A percentile compares a stretch with the other conserved stretches of the same genome.
Conservation (phyloP, 2,329 filamentous ascomycete species). For the Calcarisporium arbuscula region DNA sequence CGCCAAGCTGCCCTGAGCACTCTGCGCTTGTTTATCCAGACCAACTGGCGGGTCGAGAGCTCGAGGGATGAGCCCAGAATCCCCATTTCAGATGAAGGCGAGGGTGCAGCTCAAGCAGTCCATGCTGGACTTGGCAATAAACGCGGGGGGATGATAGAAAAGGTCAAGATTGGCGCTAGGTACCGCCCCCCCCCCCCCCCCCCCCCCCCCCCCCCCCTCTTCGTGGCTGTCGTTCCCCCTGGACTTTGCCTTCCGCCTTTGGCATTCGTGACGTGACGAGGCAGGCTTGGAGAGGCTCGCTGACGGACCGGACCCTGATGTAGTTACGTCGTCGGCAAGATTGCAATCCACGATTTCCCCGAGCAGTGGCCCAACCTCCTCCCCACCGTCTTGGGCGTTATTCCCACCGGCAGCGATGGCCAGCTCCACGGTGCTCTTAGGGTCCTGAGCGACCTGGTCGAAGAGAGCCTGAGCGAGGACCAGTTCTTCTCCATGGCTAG, state of each 20-base stretch:
- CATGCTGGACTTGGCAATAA: constrained; percentile 72
- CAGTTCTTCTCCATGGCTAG: constrained; percentile 89
- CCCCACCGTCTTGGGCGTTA: constrained; percentile 69
- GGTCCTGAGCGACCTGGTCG: constrained; percentile 82
- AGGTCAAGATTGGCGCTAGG: constrained; percentile 84
- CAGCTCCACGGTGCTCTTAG: constrained; percentile 86
- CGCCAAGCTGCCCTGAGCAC: constrained; percentile 77
- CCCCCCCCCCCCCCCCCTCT: background rate
- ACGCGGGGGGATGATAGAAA: constrained; percentile 68
- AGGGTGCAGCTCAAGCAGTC: constrained; percentile 68
- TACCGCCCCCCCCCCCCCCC: constrained; percentile 34
- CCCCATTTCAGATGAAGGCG: constrained; percentile 63
- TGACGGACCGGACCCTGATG: constrained; percentile 8
- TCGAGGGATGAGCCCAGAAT: constrained; percentile 59
- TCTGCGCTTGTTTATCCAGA: constrained; percentile 76
- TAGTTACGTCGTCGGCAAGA: constrained; percentile 79
- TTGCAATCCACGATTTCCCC: constrained; percentile 87
- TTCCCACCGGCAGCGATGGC: constrained; percentile 67
- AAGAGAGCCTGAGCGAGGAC: constrained; percentile 87
- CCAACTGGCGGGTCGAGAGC: constrained; percentile 73
- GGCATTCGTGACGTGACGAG: background rate
- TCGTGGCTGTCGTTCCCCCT: background rate
- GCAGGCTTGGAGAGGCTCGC: background rate
- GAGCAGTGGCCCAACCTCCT: constrained; percentile 91
- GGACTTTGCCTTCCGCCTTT: background rate